These are phyloP conservation scores for Lippia alba DNA, from an alignment of 305 asterid species.

Conservation along the genomic window DNA sequence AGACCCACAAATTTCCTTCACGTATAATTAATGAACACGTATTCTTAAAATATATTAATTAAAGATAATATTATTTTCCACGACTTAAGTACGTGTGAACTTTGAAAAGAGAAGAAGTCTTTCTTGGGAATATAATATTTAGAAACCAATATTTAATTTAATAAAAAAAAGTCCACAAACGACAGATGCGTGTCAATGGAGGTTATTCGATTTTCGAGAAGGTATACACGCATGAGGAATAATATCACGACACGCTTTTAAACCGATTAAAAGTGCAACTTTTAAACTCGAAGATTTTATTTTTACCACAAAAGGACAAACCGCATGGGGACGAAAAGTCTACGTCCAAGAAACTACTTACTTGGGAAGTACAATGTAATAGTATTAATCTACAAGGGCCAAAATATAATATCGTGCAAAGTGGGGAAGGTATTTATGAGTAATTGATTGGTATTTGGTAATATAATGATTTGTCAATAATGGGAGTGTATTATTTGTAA, in stretches of 20 bases:
- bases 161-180: slow-evolving; percentile 4
- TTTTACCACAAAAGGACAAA: slow-evolving; percentile 29
- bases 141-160: neutral
- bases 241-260: slow-evolving; percentile 29
- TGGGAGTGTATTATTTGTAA: neutral
- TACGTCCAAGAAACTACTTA: slow-evolving; percentile 40
- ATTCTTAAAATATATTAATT: neutral
- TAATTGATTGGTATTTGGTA: neutral
- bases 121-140: neutral
- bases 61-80: neutral
- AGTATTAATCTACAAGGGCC: slow-evolving; percentile 23
- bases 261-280: slow-evolving; percentile 27
- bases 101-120: neutral
- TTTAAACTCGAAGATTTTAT: neutral
- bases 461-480: neutral
- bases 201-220: slow-evolving; percentile 26
- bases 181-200: slow-evolving; percentile 42
- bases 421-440: neutral
- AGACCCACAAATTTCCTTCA: neutral
- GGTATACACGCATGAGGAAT: slow-evolving; percentile 25
- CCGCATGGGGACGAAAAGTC: slow-evolving; percentile 30
- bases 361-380: slow-evolving; percentile 36
- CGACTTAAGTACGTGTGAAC: slow-evolving; percentile 15
- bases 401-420: slow-evolving; percentile 21
- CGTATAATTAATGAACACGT: slow-evolving; percentile 5